These are phyloP conservation scores for Globisporangium viniferum DNA, from an alignment of 352 stramenopile species.

Conservation along the genomic window DNA sequence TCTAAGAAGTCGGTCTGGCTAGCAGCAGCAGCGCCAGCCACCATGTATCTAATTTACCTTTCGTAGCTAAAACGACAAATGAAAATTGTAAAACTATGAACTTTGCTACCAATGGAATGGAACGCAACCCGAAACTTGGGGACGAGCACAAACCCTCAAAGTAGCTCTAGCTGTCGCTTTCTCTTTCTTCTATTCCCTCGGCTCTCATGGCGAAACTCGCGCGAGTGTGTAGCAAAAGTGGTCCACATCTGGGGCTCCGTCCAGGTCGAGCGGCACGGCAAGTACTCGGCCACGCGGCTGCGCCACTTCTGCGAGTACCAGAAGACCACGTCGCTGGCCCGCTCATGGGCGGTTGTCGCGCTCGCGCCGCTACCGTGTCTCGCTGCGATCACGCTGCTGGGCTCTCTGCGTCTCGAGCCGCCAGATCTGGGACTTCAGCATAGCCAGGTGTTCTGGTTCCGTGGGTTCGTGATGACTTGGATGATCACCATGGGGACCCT, in stretches of 20 bases:
- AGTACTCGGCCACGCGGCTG: slow-evolving; percentile 33
- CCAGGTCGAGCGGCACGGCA: slow-evolving; percentile 30
- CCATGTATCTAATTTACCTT: not conserved
- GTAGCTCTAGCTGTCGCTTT: no score
- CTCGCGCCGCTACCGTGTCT: slow-evolving; percentile 16
- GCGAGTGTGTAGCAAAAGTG: not conserved
- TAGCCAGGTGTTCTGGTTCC: slow-evolving; percentile 3
- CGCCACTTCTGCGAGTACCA: slow-evolving; percentile 28
- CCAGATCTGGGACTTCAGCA: not conserved
- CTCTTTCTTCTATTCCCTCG: no score
- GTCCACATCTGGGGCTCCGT: not conserved
- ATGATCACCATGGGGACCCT: slow-evolving; percentile 1
- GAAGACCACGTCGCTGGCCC: slow-evolving; percentile 8
- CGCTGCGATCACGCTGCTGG: not conserved
- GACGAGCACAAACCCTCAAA: no score
- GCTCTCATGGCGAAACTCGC: not conserved
- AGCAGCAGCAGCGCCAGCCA: not conserved
- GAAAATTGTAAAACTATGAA: not conserved
- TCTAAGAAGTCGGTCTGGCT: not conserved
- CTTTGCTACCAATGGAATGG: no score
- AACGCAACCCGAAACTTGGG: no score
- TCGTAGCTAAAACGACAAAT: not conserved
- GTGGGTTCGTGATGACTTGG: not conserved
- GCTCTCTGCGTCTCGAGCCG: not conserved
- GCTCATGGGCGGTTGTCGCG: slow-evolving; percentile 14